Conservation (phyloP, 257 asterid species). For the Mentha longifolia region DNA sequence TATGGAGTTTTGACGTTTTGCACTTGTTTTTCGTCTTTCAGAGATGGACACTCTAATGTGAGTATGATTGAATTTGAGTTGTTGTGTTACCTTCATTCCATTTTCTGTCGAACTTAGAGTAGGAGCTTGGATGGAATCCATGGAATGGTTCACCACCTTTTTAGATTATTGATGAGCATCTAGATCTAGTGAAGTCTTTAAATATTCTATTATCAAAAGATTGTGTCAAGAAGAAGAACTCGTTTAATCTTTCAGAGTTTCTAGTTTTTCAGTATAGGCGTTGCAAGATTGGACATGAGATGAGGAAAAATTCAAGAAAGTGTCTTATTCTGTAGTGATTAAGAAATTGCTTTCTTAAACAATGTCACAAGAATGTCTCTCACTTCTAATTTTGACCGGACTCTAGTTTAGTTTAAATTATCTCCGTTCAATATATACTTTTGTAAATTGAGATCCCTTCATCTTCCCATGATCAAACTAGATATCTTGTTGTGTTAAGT, state of each 20-base stretch:
- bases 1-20: background rate
- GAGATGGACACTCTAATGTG: background rate
- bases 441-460: background rate
- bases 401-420: background rate
- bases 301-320: background rate
- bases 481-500: background rate
- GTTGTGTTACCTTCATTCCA: background rate
- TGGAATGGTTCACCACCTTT: background rate
- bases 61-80: background rate
- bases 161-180: background rate
- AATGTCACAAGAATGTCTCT: background rate
- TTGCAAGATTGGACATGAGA: background rate
- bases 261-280: background rate
- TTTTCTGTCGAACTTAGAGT: background rate
- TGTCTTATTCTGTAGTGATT: background rate
- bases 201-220: background rate
- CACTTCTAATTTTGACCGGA: background rate
- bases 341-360: background rate
- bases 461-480: background rate
- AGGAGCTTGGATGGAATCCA: background rate
- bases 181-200: background rate
- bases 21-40: background rate
- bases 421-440: background rate
- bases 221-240: background rate
- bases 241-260: background rate